Percentiles rank a stretch among this genome's conserved stretches.
These are phyloP conservation scores for Populus tomentosa DNA, from an alignment of 441 rosid species.

Conservation along the genomic window DNA sequence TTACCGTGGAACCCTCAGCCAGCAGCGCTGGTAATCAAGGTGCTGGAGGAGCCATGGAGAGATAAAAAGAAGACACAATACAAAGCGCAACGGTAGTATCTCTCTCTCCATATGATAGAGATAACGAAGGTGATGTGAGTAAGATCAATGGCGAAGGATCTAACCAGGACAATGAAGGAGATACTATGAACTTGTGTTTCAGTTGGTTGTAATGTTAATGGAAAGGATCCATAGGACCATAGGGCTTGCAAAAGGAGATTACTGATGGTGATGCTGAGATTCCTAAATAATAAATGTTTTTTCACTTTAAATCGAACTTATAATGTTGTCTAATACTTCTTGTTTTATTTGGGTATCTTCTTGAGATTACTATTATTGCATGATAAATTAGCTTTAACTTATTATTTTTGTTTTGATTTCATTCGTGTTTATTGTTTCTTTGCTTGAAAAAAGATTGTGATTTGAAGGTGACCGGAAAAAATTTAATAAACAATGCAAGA, in stretches of 20 bases:
- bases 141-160: slow-evolving; percentile 73
- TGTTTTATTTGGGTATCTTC: too few relatives aligned
- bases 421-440: too few relatives aligned
- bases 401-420: too few relatives aligned
- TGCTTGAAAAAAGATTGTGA: too few relatives aligned
- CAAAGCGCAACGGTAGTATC: slow-evolving; percentile 63
- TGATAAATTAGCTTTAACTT: too few relatives aligned
- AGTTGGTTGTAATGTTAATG: slow-evolving; percentile 82
- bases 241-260: slow-evolving; percentile 70
- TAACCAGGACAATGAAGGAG: slow-evolving; percentile 72
- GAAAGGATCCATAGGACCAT: slow-evolving; percentile 72
- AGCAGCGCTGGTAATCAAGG: slow-evolving; percentile 71
- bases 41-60: slow-evolving; percentile 77
- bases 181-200: slow-evolving; percentile 78
- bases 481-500: too few relatives aligned
- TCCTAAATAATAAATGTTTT: slow-evolving; percentile 35
- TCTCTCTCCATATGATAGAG: slow-evolving; percentile 71
- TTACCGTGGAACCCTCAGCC: slow-evolving; percentile 74
- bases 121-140: slow-evolving; percentile 69
- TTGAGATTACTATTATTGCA: too few relatives aligned
- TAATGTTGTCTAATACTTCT: too few relatives aligned
- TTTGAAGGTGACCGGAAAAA: too few relatives aligned
- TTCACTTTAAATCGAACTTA: too few relatives aligned
- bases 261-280: slow-evolving; percentile 62
- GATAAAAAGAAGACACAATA: slow-evolving; percentile 85